Base-by-base conservation (phyloP, 768 basidiomycete species). In the Gelatoporia subvermispora region DNA sequence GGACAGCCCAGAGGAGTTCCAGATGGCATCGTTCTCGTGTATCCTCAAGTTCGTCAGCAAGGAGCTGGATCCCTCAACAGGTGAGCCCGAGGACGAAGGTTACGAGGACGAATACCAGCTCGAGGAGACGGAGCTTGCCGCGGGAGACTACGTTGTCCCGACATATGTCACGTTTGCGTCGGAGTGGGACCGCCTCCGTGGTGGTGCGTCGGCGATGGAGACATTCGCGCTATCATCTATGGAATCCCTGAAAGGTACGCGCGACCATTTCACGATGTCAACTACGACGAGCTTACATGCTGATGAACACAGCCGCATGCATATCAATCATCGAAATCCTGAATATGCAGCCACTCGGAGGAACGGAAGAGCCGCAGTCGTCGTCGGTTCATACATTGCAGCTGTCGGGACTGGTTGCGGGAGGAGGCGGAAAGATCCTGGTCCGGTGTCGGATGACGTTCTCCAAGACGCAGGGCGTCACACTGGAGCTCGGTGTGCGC, bases 41-140 rank as follows among this genome's bases (percentile, higher is more conserved):
- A 79, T 84, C 8, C 83, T 99, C 66, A 93, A 92, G 68, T 99
- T 96, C 63, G 73, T 94, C 58, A 94, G 90, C 72, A 99, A 98
- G 68, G 96, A 99, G 64, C 79, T 98, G 16, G 96, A 99, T 67
- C 96, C 96, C 11, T 78, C 87, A 39, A 94, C 89, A 13, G 94
- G 94, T 20, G 84, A 90, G 61, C 96, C 96, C 8, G 96, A 99
- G 68, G 92, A 89, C 55, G 94, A 96, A 46, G 96, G 96, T n/a
- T 99, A 98, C 66, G 90, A 93, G 62, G 96, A 98, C 71, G 95
- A 98, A 68, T 99, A 99, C 68, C 90, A 92, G 66, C 72, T 97
- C 37, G 96, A 99, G 66, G 96, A 98, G 52, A 81, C 96, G 48
- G 96, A 98, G 65, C 74, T 99, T 45, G 84, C 86, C 50, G 94